Evolutionary conservation across 2,329 filamentous ascomycete species (phyloP).

Genomic region (Scedosporium aurantiacum): DNA sequence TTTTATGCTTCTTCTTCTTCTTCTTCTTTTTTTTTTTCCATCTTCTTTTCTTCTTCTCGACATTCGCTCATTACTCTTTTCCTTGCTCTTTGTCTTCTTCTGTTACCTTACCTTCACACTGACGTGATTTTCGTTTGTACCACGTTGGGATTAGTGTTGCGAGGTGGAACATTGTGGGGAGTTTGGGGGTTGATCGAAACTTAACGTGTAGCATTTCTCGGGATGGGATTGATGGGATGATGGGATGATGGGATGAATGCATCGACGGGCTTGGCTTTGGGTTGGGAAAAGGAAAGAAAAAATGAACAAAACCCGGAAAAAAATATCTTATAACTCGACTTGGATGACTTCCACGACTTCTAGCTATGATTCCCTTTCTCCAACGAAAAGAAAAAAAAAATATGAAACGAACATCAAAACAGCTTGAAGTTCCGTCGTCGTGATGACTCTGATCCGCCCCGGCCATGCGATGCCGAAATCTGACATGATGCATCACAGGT

Average conservation of each 20-base stretch:
- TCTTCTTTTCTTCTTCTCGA: conserved; percentile 11
- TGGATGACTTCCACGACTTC: background rate
- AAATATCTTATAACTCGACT: background rate
- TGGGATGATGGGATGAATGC: background rate
- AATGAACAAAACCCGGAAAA: background rate
- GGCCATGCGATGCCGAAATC: too few relatives aligned
- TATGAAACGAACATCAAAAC: background rate
- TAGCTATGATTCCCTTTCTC: background rate
- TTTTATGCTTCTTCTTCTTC: background rate
- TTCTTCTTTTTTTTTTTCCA: background rate
- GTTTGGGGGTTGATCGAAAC: background rate
- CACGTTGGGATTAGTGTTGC: background rate
- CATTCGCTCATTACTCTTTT: conserved; percentile 14
- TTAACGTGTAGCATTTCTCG: too few relatives aligned
- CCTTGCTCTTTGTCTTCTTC: conserved; percentile 2
- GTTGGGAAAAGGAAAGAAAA: background rate
- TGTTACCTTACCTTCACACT: background rate
- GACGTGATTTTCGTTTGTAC: background rate
- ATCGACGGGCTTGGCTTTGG: background rate
- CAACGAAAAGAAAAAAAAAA: background rate
- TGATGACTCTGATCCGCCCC: background rate
- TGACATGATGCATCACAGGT: too few relatives aligned
- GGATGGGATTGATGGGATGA: background rate
- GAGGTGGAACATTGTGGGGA: background rate
- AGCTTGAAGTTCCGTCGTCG: background rate